These are phyloP conservation scores for Talaromyces sp. DNA, from an alignment of 2,329 filamentous ascomycete genomes.

Conservation along the genomic window DNA sequence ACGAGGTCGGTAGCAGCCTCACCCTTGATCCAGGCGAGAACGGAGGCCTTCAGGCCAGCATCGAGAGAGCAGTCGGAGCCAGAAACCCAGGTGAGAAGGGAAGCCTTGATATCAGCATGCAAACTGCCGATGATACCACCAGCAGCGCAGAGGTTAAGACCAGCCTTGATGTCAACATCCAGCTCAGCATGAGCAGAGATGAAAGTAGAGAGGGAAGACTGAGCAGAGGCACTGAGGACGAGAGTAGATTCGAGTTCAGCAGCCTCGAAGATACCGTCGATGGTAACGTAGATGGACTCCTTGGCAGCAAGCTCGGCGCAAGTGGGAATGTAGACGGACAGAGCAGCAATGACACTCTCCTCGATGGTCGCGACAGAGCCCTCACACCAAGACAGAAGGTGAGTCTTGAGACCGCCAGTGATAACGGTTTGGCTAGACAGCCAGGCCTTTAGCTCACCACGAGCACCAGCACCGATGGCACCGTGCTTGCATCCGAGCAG, in stretches of 20 bases:
- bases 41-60: slow-evolving; percentile 31
- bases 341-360: slow-evolving; percentile 32
- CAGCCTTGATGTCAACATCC: slow-evolving; percentile 33
- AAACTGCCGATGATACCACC: slow-evolving; percentile 37
- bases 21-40: slow-evolving; percentile 38
- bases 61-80: slow-evolving; percentile 31
- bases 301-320: slow-evolving; percentile 39
- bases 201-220: slow-evolving; percentile 33
- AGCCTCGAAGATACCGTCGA: slow-evolving; percentile 39
- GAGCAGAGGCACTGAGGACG: slow-evolving; percentile 34
- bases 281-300: slow-evolving; percentile 38
- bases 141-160: slow-evolving; percentile 36
- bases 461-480: slow-evolving; percentile 32
- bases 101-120: slow-evolving; percentile 34
- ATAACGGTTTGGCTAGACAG: slow-evolving; percentile 29
- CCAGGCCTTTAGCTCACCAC: slow-evolving; percentile 34
- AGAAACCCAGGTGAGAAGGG: slow-evolving; percentile 35
- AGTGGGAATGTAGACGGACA: slow-evolving; percentile 38
- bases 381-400: slow-evolving; percentile 37
- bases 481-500: slow-evolving; percentile 39
- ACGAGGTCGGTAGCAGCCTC: slow-evolving; percentile 31
- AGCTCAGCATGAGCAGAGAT: slow-evolving; percentile 28
- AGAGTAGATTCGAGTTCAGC: slow-evolving; percentile 31
- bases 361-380: slow-evolving; percentile 29
- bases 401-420: slow-evolving; percentile 31